Evolutionary conservation across 2,329 filamentous ascomycete genomes (phyloP).

Genomic region (Rutstroemia sp.): DNA sequence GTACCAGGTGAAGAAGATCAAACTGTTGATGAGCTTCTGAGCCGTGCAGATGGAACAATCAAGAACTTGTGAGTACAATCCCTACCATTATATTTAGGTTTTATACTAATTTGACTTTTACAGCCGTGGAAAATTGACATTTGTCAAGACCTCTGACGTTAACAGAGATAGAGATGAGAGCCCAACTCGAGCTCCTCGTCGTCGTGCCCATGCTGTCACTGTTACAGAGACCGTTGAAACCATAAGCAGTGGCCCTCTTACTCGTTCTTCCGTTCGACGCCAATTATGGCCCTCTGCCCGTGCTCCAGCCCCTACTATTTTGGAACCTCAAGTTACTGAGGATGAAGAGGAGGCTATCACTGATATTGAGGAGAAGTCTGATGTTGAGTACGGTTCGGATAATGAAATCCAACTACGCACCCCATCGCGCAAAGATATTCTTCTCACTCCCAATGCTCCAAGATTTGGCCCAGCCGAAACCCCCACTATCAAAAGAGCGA

Average conservation of each 20-base stretch:
- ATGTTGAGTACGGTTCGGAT: not conserved
- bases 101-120: slow-evolving; percentile 23
- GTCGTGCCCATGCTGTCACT: slow-evolving; percentile 28
- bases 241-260: slow-evolving; percentile 41
- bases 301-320: slow-evolving; percentile 43
- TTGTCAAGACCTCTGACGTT: slow-evolving; percentile 45
- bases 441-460: slow-evolving; percentile 47
- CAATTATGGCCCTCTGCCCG: slow-evolving; percentile 4
- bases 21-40: slow-evolving; percentile 44
- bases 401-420: slow-evolving; percentile 3
- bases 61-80: slow-evolving; percentile 65
- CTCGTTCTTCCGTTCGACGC: slow-evolving; percentile 41
- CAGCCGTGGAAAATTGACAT: slow-evolving; percentile 74
- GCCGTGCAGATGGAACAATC: slow-evolving; percentile 66
- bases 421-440: slow-evolving; percentile 23
- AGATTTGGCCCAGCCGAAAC: slow-evolving; percentile 53
- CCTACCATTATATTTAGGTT: not conserved
- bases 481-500: slow-evolving; percentile 53
- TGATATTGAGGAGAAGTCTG: slow-evolving; percentile 38
- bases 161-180: slow-evolving; percentile 23
- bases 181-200: slow-evolving; percentile 8
- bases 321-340: slow-evolving; percentile 54
- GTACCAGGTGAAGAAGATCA: slow-evolving; percentile 47
- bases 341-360: slow-evolving; percentile 45
- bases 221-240: slow-evolving; percentile 28